A percentile compares a stretch with the other conserved stretches of the same genome.
These are phyloP conservation scores for Microdochium nivale DNA, from an alignment of 2,329 filamentous ascomycete species.

Conservation along the genomic window DNA sequence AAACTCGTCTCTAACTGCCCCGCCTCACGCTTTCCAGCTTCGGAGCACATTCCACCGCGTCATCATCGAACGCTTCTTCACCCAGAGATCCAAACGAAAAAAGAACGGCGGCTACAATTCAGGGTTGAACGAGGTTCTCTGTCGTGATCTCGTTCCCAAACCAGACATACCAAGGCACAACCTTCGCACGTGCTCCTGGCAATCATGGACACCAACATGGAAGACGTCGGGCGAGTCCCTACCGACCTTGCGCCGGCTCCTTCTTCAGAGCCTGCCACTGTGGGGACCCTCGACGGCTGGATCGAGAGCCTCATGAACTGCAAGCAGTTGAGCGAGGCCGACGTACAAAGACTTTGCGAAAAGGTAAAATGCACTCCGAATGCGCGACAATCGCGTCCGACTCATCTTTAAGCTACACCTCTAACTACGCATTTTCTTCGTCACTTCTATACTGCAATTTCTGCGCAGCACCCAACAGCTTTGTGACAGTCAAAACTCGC, in stretches of 20 bases:
- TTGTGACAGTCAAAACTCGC: no score
- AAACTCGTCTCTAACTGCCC: background rate
- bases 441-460: conserved; percentile 2
- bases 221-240: conserved; percentile 85
- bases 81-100: background rate
- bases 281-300: conserved; percentile 93
- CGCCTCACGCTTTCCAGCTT: background rate
- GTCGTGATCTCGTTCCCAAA: background rate
- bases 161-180: background rate
- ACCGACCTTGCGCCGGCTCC: conserved; percentile 66
- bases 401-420: no score
- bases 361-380: conserved; percentile 54
- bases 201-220: conserved; percentile 96
- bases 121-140: background rate
- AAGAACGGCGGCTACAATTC: background rate
- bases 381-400: background rate
- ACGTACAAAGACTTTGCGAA: conserved; percentile 95
- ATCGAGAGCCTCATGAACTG: conserved; percentile 97
- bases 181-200: conserved; percentile 4
- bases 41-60: background rate
- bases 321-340: conserved; percentile 92
- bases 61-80: background rate
- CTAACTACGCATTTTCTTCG: no score
- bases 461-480: no score
- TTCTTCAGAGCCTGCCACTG: conserved; percentile 69